Evolutionary conservation across 768 basidiomycete species (phyloP).

Genomic region (Chiua virens): DNA sequence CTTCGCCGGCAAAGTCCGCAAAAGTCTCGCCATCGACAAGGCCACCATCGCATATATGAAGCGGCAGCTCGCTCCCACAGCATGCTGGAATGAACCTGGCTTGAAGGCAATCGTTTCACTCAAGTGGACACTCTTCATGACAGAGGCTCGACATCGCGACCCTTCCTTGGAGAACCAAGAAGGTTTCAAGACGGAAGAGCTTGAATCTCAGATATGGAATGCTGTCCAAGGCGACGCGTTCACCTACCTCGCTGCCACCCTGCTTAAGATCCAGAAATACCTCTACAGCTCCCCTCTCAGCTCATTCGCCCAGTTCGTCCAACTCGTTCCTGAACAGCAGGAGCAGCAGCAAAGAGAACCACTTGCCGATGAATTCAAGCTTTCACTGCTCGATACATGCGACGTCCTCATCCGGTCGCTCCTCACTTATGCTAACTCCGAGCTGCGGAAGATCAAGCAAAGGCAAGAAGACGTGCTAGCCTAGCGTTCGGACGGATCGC

Average conservation of each 20-base stretch:
- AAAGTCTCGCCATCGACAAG: conserved; percentile 46
- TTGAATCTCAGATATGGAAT: conserved; percentile 80
- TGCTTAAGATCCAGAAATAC: conserved; percentile 54
- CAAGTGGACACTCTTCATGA: conserved; percentile 86
- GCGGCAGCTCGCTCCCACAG: conserved; percentile 48
- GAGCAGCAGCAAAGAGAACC: conserved; percentile 36
- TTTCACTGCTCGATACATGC: conserved; percentile 59
- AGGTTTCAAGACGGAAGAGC: conserved; percentile 73
- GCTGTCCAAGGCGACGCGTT: conserved; percentile 86
- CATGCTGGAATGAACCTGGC: conserved; percentile 67
- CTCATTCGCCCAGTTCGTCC: conserved; percentile 42
- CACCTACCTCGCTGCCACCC: conserved; percentile 60
- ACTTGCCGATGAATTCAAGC: conserved; percentile 45
- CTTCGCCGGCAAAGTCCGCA: conserved; percentile 44
- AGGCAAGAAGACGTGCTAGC: conserved; percentile 85
- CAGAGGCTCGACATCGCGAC: conserved; percentile 71
- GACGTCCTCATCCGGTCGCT: conserved; percentile 72
- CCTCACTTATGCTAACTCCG: conserved; percentile 76
- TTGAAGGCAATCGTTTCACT: conserved; percentile 74
- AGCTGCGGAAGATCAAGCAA: conserved; percentile 84
- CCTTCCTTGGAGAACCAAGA: conserved; percentile 59
- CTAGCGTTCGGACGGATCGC: conserved; percentile 61
- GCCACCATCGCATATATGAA: conserved; percentile 58
- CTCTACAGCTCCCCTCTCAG: conserved; percentile 31
- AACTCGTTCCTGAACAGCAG: conserved; percentile 37